Percentiles rank a stretch among this genome's conserved stretches.
phyloP scores from a whole-genome alignment of 2,329 filamentous ascomycete genomes.

The Talaromyces sp. region DNA sequence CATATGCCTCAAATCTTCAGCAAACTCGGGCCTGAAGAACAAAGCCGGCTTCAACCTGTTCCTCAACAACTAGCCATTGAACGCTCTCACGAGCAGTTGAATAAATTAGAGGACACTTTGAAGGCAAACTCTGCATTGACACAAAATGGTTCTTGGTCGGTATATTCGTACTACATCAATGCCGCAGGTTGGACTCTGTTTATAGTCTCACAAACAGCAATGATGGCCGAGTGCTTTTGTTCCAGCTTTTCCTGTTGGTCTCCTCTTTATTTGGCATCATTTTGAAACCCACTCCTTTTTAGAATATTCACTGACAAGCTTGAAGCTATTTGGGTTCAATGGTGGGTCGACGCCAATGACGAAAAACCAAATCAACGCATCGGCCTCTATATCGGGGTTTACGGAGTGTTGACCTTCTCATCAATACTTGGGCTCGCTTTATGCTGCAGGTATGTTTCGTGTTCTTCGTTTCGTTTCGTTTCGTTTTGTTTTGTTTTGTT shows the following conservation, averaged over 20 bases:
- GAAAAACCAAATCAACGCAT: slow-evolving; percentile 1
- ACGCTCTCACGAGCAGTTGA: not conserved
- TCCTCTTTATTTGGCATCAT: not conserved
- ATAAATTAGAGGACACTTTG: not conserved
- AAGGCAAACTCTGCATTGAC: slow-evolving; percentile 5
- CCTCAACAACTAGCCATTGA: not conserved
- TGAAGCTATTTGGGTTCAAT: slow-evolving; percentile 5
- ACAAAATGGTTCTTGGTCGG: slow-evolving; percentile 32
- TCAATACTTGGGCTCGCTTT: not conserved
- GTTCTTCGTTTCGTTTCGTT: too few species aligned
- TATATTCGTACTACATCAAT: slow-evolving; percentile 36
- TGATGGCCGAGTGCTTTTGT: slow-evolving; percentile 30
- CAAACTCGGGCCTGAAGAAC: not conserved
- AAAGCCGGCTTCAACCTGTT: not conserved
- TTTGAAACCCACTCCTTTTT: not conserved
- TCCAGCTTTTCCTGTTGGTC: slow-evolving; percentile 34
- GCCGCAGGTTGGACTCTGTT: slow-evolving; percentile 32
- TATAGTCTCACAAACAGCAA: slow-evolving; percentile 28
- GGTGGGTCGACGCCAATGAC: slow-evolving; percentile 2
- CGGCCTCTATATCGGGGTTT: not conserved
- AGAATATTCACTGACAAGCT: not conserved
- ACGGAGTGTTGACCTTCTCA: not conserved
- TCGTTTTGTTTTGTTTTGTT: too few species aligned
- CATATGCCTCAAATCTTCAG: not conserved
- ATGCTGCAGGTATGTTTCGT: not conserved